These are phyloP conservation scores for Pseudocercospora fuligena DNA, from an alignment of 2,329 filamentous ascomycete species.

Conservation along the genomic window DNA sequence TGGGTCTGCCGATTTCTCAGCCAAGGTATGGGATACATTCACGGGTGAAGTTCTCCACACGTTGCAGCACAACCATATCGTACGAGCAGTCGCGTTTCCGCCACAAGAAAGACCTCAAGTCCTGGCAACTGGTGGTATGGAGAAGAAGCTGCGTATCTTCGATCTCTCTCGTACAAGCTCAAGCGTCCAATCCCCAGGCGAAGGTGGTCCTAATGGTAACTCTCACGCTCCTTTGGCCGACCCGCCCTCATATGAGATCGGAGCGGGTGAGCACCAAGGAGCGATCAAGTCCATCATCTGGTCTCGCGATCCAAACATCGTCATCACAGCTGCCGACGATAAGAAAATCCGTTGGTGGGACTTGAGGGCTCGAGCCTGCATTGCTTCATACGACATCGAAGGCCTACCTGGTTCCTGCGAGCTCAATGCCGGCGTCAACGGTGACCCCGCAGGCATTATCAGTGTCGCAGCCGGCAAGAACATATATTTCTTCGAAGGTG, in stretches of 20 bases:
- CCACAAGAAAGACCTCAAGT: conserved; percentile 70
- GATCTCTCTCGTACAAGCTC: conserved; percentile 69
- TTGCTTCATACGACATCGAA: conserved; percentile 78
- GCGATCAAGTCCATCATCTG: conserved; percentile 97
- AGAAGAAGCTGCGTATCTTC: conserved; percentile 95
- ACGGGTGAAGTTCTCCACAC: conserved; percentile 87
- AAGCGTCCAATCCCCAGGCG: conserved; percentile 22
- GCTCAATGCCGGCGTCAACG: conserved; percentile 71
- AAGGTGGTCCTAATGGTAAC: conserved; percentile 14
- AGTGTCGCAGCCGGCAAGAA: conserved; percentile 93
- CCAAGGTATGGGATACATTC: conserved; percentile 96
- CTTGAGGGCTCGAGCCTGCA: conserved; percentile 73
- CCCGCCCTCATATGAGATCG: conserved; percentile 79
- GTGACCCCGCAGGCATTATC: conserved; percentile 70
- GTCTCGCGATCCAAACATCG: conserved; percentile 77
- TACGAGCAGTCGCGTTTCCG: conserved; percentile 85
- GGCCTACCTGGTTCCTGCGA: conserved; percentile 91
- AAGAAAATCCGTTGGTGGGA: conserved; percentile 96
- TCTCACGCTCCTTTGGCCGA: conserved; percentile 16
- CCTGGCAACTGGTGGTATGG: conserved; percentile 89
- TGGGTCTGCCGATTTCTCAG: conserved; percentile 87
- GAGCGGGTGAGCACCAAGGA: conserved; percentile 77
- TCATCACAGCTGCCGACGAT: conserved; percentile 89
- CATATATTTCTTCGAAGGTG: conserved; percentile 87
- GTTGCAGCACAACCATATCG: conserved; percentile 91